These are phyloP conservation scores for Solioccasus polychromus DNA, from an alignment of 768 basidiomycete species.

Conservation along the genomic window DNA sequence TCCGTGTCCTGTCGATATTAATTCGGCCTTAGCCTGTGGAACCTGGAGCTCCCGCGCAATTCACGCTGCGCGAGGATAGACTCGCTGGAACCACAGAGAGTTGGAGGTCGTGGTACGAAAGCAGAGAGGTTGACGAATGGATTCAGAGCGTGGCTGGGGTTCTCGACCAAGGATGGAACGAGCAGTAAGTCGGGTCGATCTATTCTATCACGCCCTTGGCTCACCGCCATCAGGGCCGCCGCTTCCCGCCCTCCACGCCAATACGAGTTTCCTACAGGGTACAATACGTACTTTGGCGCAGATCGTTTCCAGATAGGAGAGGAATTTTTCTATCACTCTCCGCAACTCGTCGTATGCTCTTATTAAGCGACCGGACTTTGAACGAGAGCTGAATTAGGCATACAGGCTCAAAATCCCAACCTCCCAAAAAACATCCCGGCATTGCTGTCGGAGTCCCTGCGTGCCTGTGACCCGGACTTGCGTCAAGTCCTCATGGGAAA, in stretches of 20 bases:
- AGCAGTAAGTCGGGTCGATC: slow-evolving; percentile 55
- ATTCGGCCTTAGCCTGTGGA: slow-evolving; percentile 66
- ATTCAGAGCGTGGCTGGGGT: slow-evolving; percentile 84
- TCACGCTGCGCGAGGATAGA: slow-evolving; percentile 73
- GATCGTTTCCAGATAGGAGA: slow-evolving; percentile 87
- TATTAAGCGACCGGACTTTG: background rate
- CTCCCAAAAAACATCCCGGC: slow-evolving; percentile 74
- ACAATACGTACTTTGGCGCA: slow-evolving; percentile 74
- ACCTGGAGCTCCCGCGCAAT: slow-evolving; percentile 58
- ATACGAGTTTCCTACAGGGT: slow-evolving; percentile 97
- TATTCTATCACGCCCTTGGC: background rate
- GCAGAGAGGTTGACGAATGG: slow-evolving; percentile 90
- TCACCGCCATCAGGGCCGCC: slow-evolving; percentile 46
- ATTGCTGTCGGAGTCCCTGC: slow-evolving; percentile 74
- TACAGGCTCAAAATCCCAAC: slow-evolving; percentile 54
- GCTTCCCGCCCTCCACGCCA: slow-evolving; percentile 54
- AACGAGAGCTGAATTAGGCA: slow-evolving; percentile 5
- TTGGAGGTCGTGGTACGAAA: slow-evolving; percentile 81
- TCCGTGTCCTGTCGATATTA: slow-evolving; percentile 3
- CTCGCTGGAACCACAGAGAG: slow-evolving; percentile 67
- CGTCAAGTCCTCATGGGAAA: slow-evolving; percentile 89
- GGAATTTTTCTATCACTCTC: slow-evolving; percentile 79
- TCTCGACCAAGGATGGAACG: slow-evolving; percentile 85
- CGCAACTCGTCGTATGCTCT: slow-evolving; percentile 46
- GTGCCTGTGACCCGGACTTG: slow-evolving; percentile 87